Evolutionary conservation across 164 flowering plant genomes (phyloP).

Genomic region (Tetrastigma voinierianum): DNA sequence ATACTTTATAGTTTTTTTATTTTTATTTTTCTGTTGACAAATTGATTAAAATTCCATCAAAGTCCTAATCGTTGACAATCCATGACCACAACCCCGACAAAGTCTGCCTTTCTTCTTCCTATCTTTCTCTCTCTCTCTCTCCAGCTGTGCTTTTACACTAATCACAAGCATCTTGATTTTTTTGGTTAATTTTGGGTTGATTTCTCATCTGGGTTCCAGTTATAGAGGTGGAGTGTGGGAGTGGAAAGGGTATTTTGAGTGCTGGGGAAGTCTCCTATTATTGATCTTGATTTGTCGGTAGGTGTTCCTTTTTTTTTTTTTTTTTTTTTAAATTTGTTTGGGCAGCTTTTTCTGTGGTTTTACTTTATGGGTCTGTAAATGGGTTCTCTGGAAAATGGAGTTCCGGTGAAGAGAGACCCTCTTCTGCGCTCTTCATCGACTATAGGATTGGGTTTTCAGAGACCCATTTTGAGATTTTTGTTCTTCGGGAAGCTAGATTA

Average conservation of each 20-base stretch:
- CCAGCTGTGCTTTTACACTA: not conserved
- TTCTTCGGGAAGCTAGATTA: slow-evolving; percentile 71
- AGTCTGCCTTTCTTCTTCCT: not conserved
- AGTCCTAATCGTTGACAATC: slow-evolving; percentile 13
- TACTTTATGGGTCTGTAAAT: slow-evolving; percentile 35
- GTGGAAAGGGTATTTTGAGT: not conserved
- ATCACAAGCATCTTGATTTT: slow-evolving; percentile 3
- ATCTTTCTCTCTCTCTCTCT: slow-evolving; percentile 2
- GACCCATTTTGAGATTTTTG: slow-evolving; percentile 76
- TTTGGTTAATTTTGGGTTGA: too few relatives aligned
- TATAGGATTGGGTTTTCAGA: slow-evolving; percentile 38
- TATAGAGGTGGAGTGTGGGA: too few relatives aligned
- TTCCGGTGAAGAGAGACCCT: slow-evolving; percentile 53
- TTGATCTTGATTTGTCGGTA: not conserved
- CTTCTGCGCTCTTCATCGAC: slow-evolving; percentile 41
- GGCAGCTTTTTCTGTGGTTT: not conserved
- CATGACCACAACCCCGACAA: slow-evolving; percentile 5
- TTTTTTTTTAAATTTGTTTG: too few relatives aligned
- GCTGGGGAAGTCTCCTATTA: not conserved
- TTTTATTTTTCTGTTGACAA: too few relatives aligned
- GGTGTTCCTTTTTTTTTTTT: not conserved
- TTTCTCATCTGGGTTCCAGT: not conserved
- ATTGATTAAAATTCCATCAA: too few relatives aligned
- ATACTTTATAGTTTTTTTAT: too few relatives aligned
- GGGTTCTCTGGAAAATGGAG: slow-evolving; percentile 75